Percentiles rank a stretch among this genome's conserved stretches.
These are phyloP conservation scores for Diaporthe capsici DNA, from an alignment of 2,329 filamentous ascomycete genomes.

Conservation along the genomic window DNA sequence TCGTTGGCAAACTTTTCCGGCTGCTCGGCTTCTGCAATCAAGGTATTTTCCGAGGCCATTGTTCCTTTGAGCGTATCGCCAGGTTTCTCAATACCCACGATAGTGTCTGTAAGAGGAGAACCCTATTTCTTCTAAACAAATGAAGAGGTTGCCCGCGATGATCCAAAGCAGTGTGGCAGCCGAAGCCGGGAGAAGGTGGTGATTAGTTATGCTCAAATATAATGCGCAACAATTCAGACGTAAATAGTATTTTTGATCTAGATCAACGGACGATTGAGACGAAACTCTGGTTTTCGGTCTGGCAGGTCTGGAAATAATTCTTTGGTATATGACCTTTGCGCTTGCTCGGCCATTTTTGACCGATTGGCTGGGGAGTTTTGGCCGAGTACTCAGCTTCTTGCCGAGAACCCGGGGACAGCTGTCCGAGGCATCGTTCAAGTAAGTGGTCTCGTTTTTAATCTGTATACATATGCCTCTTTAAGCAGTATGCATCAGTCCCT, in stretches of 20 bases:
- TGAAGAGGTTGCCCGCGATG: neutral
- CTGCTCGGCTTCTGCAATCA: neutral
- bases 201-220: neutral
- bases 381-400: neutral
- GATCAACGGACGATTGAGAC: neutral
- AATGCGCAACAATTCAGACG: neutral
- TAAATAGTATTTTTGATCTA: neutral
- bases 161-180: no score
- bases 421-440: neutral
- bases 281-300: neutral
- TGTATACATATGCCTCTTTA: no score
- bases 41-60: no score
- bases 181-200: no score
- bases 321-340: no score
- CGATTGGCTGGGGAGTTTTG: constrained; percentile 2
- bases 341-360: neutral
- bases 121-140: neutral
- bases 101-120: neutral
- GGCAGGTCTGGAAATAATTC: neutral
- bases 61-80: rapidly evolving
- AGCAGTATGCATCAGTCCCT: no score
- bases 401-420: neutral
- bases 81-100: neutral
- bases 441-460: no score
- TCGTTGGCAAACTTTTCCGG: neutral